Conservation (phyloP, 306 rosid genomes). For the Prunus davidiana region DNA sequence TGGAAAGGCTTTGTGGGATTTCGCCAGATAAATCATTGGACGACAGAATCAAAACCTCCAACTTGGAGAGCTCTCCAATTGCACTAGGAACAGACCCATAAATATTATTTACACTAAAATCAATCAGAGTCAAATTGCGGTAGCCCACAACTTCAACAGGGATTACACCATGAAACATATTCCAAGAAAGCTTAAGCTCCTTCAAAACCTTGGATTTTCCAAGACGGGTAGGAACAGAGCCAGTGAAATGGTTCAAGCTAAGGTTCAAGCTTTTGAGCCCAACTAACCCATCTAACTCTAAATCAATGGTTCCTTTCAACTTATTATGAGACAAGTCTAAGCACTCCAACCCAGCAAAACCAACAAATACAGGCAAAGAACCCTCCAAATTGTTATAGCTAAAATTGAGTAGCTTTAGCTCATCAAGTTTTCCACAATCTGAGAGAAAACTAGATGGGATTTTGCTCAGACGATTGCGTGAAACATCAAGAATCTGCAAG, state of each 20-base stretch:
- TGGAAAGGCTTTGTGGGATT: too few species aligned
- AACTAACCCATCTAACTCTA: conserved; percentile 46
- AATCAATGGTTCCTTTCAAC: conserved; percentile 24
- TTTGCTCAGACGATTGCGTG: conserved; percentile 32
- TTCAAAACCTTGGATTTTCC: conserved; percentile 55
- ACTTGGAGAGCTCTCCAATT: too few species aligned
- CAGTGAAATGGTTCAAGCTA: conserved; percentile 11
- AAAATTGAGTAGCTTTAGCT: conserved; percentile 49
- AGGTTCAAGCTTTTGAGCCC: conserved; percentile 55
- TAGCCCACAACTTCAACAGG: conserved; percentile 42
- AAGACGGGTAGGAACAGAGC: conserved; percentile 47
- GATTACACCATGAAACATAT: conserved; percentile 31
- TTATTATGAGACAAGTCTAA: conserved; percentile 61
- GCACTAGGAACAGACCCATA: too few species aligned
- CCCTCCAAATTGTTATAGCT: conserved; percentile 41
- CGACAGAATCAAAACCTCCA: too few species aligned
- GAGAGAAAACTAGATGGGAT: conserved; percentile 50
- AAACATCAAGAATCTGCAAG: conserved; percentile 59
- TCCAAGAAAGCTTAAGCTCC: conserved; percentile 50
- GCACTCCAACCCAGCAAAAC: conserved; percentile 53
- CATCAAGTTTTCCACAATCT: conserved; percentile 51
- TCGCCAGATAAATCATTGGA: too few species aligned
- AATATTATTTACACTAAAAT: too few species aligned
- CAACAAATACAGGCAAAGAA: conserved; percentile 51
- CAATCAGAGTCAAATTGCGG: too few species aligned